Evolutionary conservation across 352 stramenopile genomes (phyloP).

Genomic region (Globisporangium nagaii): DNA sequence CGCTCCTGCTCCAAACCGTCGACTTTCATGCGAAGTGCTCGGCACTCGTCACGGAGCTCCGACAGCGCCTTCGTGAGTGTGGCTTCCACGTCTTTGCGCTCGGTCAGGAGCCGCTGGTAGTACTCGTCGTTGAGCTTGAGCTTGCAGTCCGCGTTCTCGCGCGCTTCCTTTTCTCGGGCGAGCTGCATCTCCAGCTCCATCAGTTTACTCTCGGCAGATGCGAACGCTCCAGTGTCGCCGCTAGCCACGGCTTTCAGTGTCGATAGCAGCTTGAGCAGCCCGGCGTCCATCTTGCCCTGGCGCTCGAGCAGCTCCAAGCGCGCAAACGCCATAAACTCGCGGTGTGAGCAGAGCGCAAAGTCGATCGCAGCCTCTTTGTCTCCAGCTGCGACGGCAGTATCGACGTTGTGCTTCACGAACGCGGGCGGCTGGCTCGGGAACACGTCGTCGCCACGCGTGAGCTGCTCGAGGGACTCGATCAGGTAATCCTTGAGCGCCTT

Average conservation of each 20-base stretch:
- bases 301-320: constrained; percentile 28
- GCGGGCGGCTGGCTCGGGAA: constrained; percentile 13
- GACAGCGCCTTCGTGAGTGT: constrained; percentile 28
- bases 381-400: constrained; percentile 13
- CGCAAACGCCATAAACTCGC: constrained; percentile 47
- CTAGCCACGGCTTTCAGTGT: constrained; percentile 22
- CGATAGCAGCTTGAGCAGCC: constrained; percentile 19
- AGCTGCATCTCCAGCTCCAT: constrained; percentile 46
- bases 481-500: constrained; percentile 68
- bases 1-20: constrained; percentile 35
- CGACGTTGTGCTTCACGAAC: constrained; percentile 13
- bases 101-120: constrained; percentile 32
- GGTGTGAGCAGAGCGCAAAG: constrained; percentile 46
- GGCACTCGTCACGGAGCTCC: constrained; percentile 31
- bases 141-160: constrained; percentile 29
- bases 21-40: constrained; percentile 27
- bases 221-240: constrained; percentile 17
- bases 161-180: constrained; percentile 19
- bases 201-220: constrained; percentile 20
- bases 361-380: constrained; percentile 50
- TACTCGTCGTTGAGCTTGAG: constrained; percentile 39
- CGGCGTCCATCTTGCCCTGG: constrained; percentile 17
- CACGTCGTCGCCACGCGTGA: constrained; percentile 19
- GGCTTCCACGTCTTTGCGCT: constrained; percentile 50
- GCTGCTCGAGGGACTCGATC: constrained; percentile 49